A percentile compares a stretch with the other conserved stretches of the same genome.
Evolutionary conservation across 2,329 filamentous ascomycete genomes (phyloP).

Genomic region (Pseudogymnoascus verrucosus): DNA sequence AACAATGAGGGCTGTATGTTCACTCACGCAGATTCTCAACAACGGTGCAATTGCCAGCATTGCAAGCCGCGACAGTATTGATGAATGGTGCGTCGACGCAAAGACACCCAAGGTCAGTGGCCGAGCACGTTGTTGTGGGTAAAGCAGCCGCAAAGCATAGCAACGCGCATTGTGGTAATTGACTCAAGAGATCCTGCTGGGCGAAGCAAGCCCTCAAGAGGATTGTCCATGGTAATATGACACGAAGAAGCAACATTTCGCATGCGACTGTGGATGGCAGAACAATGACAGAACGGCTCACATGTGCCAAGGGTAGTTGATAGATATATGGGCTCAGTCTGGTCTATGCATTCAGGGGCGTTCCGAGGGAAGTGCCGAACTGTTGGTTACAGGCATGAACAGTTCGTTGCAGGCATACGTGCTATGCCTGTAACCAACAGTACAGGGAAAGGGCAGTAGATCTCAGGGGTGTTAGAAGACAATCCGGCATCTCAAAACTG

Average conservation of each 20-base stretch:
- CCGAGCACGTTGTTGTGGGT: constrained; percentile 18
- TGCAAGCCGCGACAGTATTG: constrained; percentile 21
- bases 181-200: not conserved
- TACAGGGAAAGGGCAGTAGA: not conserved
- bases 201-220: not conserved
- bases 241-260: not conserved
- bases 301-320: not conserved
- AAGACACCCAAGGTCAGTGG: constrained; percentile 23
- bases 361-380: not conserved
- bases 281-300: not conserved
- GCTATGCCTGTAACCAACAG: no score
- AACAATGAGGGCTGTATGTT: constrained; percentile 1
- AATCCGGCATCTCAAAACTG: not conserved
- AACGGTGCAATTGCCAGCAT: constrained; percentile 25
- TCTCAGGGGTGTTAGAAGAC: not conserved
- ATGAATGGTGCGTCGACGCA: constrained; percentile 24
- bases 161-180: constrained; percentile 2
- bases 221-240: not conserved
- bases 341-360: not conserved
- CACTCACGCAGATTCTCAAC: constrained; percentile 20
- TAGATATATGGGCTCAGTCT: not conserved
- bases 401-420: not conserved
- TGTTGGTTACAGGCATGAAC: not conserved
- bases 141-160: constrained; percentile 4
- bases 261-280: not conserved